Conservation (phyloP, 805 yeast species). For the Candida vaughaniae region DNA sequence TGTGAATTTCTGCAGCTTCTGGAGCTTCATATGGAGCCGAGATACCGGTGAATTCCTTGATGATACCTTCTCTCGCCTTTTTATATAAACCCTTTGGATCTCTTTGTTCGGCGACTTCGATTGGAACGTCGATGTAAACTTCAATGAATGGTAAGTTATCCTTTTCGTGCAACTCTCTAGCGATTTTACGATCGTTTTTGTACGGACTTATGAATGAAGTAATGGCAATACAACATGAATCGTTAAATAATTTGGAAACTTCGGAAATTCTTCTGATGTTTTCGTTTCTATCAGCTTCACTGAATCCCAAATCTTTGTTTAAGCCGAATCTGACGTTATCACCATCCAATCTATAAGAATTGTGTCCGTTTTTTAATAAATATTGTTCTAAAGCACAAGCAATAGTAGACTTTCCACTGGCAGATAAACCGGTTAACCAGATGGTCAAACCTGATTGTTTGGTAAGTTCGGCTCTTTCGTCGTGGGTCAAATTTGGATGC, state of each 20-base stretch:
- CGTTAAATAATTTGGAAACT: constrained; percentile 91
- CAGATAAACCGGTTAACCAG: constrained; percentile 95
- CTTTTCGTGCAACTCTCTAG: constrained; percentile 79
- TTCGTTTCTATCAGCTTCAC: constrained; percentile 89
- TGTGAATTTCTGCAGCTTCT: constrained; percentile 74
- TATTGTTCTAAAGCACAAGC: constrained; percentile 92
- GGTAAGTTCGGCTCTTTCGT: constrained; percentile 69
- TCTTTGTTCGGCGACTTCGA: constrained; percentile 92
- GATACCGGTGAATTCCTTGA: constrained; percentile 93
- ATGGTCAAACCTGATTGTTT: constrained; percentile 86
- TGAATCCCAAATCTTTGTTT: constrained; percentile 92
- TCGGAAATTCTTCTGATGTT: constrained; percentile 94
- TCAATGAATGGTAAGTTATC: constrained; percentile 81
- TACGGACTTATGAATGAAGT: constrained; percentile 95
- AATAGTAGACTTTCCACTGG: constrained; percentile 92
- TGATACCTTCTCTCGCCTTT: constrained; percentile 93
- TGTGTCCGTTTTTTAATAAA: constrained; percentile 64
- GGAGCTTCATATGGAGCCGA: constrained; percentile 97
- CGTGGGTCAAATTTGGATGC: constrained; percentile 87
- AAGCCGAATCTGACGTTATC: constrained; percentile 93
- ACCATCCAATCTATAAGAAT: constrained; percentile 88
- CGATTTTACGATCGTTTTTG: constrained; percentile 76
- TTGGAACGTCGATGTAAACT: constrained; percentile 89
- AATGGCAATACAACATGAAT: constrained; percentile 81
- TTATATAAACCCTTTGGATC: constrained; percentile 97